Conservation (phyloP, 495 filamentous ascomycete species). For the Penicillium desertorum region DNA sequence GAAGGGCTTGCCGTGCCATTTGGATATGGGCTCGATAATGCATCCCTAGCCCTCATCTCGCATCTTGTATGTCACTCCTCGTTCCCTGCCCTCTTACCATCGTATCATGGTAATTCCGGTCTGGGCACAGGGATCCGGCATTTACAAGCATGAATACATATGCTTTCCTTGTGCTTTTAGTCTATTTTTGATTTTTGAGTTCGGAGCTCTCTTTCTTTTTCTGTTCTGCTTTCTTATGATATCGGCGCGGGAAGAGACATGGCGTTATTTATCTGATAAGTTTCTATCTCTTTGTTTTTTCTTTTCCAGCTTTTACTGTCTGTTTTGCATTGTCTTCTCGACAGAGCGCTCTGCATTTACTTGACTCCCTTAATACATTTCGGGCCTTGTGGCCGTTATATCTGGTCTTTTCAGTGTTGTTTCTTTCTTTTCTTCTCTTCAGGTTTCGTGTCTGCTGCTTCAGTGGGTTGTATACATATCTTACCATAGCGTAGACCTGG, state of each 20-base stretch:
- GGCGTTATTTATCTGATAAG: constrained; percentile 19
- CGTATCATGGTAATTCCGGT: background rate
- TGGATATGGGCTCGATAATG: constrained; percentile 6
- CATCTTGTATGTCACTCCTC: constrained; percentile 1
- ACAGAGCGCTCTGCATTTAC: constrained; percentile 4
- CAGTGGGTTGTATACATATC: background rate
- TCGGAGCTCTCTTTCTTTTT: constrained; percentile 7
- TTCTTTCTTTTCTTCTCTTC: background rate
- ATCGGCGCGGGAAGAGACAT: constrained; percentile 28
- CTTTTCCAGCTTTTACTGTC: background rate
- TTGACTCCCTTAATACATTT: constrained; percentile 21
- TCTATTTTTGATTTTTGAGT: constrained; percentile 2
- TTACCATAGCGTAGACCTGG: background rate
- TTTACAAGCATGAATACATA: constrained; percentile 22
- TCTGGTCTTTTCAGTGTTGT: background rate
- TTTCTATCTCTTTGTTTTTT: constrained; percentile 7
- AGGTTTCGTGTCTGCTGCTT: background rate
- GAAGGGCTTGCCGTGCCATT: background rate
- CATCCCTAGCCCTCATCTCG: constrained; percentile 4
- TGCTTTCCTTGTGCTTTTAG: constrained; percentile 11
- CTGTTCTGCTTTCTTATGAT: constrained; percentile 18
- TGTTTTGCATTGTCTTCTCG: constrained; percentile 11
- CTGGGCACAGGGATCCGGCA: constrained; percentile 4
- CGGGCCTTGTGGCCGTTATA: constrained; percentile 15
- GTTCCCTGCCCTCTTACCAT: constrained; percentile 7